Conservation (phyloP, 805 yeast genomes). For the Wickerhamomyces xylosicus region DNA sequence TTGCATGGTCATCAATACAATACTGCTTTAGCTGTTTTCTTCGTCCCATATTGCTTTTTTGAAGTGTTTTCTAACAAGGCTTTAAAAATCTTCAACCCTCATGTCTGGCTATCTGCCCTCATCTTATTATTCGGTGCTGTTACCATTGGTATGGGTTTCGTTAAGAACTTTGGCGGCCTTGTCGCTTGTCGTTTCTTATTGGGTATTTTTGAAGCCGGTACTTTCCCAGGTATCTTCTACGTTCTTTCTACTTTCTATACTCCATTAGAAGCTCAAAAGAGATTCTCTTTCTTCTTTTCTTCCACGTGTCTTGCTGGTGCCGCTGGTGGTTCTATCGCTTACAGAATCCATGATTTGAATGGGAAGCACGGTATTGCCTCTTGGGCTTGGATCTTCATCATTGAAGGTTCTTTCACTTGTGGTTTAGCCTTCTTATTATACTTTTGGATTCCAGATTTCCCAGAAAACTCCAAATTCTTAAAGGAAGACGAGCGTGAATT, state of each 20-base stretch:
- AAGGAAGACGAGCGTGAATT: slow-evolving; percentile 28
- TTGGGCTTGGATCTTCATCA: slow-evolving; percentile 43
- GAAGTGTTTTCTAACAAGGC: slow-evolving; percentile 29
- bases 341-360: slow-evolving; percentile 31
- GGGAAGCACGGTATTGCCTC: slow-evolving; percentile 35
- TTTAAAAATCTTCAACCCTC: slow-evolving; percentile 28
- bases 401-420: slow-evolving; percentile 37
- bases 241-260: slow-evolving; percentile 38
- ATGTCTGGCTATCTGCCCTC: slow-evolving; percentile 25
- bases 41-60: slow-evolving; percentile 32
- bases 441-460: slow-evolving; percentile 33
- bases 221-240: slow-evolving; percentile 41
- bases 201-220: slow-evolving; percentile 44
- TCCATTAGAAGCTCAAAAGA: slow-evolving; percentile 34
- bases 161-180: slow-evolving; percentile 30
- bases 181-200: slow-evolving; percentile 38
- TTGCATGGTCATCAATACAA: slow-evolving; percentile 35
- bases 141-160: slow-evolving; percentile 34
- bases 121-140: slow-evolving; percentile 29
- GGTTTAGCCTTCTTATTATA: slow-evolving; percentile 27
- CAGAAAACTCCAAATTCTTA: slow-evolving; percentile 30
- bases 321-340: slow-evolving; percentile 43
- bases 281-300: slow-evolving; percentile 38
- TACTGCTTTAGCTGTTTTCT: slow-evolving; percentile 36
- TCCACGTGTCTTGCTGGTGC: slow-evolving; percentile 47